Percentiles rank a stretch among this genome's conserved stretches.
phyloP scores from a whole-genome alignment of 495 filamentous ascomycete species.

The Tuber borchii region DNA sequence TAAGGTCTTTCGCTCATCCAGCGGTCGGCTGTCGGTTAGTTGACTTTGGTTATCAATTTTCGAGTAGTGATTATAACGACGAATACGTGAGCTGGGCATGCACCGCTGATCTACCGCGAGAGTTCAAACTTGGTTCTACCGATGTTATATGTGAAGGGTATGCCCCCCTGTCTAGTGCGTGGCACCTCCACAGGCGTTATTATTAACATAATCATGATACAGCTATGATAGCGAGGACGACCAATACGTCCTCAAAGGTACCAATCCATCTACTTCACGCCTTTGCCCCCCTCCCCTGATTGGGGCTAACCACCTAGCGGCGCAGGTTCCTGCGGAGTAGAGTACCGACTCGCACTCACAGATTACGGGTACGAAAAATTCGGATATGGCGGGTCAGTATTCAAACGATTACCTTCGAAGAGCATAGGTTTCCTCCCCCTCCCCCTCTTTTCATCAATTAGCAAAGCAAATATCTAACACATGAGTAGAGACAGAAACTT shows the following conservation, averaged over 20 bases:
- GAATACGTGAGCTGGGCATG: constrained; percentile 87
- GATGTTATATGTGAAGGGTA: constrained; percentile 86
- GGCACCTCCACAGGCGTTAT: neutral
- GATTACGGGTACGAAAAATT: constrained; percentile 69
- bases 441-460: constrained; percentile 8
- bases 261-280: constrained; percentile 17
- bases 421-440: constrained; percentile 26
- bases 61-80: constrained; percentile 52
- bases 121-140: constrained; percentile 82
- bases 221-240: constrained; percentile 65
- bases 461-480: constrained; percentile 20
- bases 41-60: neutral
- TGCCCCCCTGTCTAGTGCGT: neutral
- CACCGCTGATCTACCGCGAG: constrained; percentile 65
- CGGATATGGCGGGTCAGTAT: constrained; percentile 41
- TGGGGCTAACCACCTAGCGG: constrained; percentile 6
- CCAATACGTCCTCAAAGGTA: constrained; percentile 75
- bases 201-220: neutral
- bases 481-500: constrained; percentile 11
- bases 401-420: constrained; percentile 17
- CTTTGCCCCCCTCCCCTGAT: neutral
- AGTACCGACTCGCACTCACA: constrained; percentile 78
- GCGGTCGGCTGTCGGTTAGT: neutral
- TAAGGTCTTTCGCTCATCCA: neutral
- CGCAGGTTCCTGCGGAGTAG: constrained; percentile 66